Conservation (phyloP, 129 eudicot species). For the Oenanthe sinensis region DNA sequence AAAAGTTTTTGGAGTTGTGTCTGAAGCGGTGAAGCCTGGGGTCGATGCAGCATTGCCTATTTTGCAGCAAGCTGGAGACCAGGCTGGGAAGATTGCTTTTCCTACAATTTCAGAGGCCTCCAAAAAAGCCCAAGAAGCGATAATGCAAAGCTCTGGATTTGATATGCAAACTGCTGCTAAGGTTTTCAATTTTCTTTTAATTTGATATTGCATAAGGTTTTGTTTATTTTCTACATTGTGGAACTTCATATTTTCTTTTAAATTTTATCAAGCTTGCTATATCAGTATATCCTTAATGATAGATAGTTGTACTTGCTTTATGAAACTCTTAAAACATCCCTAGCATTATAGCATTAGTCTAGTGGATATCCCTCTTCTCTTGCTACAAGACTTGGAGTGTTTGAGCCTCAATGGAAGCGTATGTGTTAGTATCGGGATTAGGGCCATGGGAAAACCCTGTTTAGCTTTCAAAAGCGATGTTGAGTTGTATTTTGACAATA, state of each 20-base stretch:
- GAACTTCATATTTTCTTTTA: background rate
- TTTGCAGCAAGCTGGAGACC: conserved; percentile 66
- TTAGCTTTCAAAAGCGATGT: background rate
- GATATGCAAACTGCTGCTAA: conserved; percentile 74
- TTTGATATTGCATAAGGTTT: background rate
- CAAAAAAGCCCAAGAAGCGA: conserved; percentile 81
- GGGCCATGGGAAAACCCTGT: background rate
- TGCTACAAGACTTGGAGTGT: background rate
- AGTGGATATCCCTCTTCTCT: background rate
- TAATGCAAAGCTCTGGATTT: conserved; percentile 66
- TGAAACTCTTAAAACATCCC: background rate
- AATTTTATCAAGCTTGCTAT: background rate
- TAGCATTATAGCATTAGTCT: background rate
- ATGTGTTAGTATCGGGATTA: background rate
- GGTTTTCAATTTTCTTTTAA: conserved; percentile 24
- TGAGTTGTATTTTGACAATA: background rate
- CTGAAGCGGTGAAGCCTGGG: conserved; percentile 57
- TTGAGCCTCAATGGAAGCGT: background rate
- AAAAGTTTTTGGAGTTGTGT: conserved; percentile 40
- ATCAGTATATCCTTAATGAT: background rate
- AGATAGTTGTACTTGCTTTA: background rate
- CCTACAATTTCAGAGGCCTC: conserved; percentile 73
- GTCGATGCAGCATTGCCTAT: conserved; percentile 71
- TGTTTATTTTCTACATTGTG: background rate
- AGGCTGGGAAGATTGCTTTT: conserved; percentile 70